Evolutionary conservation across 2,329 filamentous ascomycete species (phyloP).

Genomic region (Helotiales sp.): DNA sequence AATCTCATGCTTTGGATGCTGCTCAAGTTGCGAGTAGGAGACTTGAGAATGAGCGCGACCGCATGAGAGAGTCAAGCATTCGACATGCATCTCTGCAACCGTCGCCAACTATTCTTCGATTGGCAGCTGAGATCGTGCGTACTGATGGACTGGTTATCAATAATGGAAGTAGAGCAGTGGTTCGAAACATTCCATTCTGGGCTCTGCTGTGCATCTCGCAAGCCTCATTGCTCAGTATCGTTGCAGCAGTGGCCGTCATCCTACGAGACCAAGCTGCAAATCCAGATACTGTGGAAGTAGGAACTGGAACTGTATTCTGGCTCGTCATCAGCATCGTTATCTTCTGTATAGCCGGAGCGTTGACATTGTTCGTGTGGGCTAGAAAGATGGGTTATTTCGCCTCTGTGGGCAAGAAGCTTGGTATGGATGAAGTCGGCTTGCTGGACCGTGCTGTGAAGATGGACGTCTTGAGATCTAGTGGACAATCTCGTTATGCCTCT

Average conservation of each 20-base stretch:
- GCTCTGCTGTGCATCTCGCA: not conserved
- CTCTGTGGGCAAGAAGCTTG: not conserved
- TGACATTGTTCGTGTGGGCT: not conserved
- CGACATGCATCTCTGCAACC: not conserved
- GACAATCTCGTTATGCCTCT: not conserved
- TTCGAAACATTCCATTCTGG: not conserved
- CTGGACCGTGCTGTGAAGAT: constrained; percentile 1
- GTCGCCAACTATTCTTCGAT: not conserved
- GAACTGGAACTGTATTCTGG: constrained; percentile 6
- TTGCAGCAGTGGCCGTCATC: not conserved
- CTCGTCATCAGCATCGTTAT: constrained; percentile 1
- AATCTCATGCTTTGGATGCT: not conserved
- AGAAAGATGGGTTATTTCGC: constrained; percentile 2
- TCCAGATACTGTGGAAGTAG: not conserved
- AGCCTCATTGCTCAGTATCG: not conserved
- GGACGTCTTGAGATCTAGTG: not conserved
- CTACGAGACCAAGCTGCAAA: not conserved
- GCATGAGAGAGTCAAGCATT: not conserved
- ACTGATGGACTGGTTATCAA: not conserved
- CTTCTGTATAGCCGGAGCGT: not conserved
- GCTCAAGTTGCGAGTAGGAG: not conserved
- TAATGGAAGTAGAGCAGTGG: not conserved
- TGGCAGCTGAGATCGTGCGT: not conserved
- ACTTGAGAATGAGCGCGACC: not conserved
- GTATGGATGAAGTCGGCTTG: constrained; percentile 8